Conservation (phyloP, 208 protist species). For the Naegleria gruberi region DNA sequence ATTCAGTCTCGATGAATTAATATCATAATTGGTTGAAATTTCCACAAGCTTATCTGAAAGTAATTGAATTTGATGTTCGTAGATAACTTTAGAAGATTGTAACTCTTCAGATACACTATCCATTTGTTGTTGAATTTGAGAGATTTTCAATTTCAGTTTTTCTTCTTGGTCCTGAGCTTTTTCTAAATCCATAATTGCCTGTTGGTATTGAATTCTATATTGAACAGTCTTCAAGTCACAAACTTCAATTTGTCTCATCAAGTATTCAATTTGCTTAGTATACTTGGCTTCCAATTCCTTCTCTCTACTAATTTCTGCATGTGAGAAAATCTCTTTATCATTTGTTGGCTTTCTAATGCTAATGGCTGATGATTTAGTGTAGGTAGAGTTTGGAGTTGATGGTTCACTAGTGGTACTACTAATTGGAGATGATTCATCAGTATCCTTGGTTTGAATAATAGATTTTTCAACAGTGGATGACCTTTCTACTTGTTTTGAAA, state of each 20-base stretch:
- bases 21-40: background rate
- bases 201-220: conserved; percentile 11
- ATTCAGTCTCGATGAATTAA: background rate
- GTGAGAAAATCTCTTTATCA: background rate
- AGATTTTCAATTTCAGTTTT: background rate
- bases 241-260: conserved; percentile 16
- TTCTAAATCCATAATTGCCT: background rate
- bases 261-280: background rate
- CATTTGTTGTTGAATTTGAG: background rate
- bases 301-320: background rate
- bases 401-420: no score
- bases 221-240: conserved; percentile 4
- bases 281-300: background rate
- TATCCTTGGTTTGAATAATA: no score
- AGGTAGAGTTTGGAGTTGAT: no score
- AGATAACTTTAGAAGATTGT: background rate
- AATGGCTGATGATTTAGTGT: no score
- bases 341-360: no score
- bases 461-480: no score
- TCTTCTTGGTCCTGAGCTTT: background rate
- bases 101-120: background rate
- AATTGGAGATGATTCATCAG: no score
- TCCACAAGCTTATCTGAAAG: background rate
- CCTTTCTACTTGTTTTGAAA: no score
- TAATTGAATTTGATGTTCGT: conserved; percentile 16